Conservation (phyloP, 306 rosid species). For the Oemleria cerasiformis region DNA sequence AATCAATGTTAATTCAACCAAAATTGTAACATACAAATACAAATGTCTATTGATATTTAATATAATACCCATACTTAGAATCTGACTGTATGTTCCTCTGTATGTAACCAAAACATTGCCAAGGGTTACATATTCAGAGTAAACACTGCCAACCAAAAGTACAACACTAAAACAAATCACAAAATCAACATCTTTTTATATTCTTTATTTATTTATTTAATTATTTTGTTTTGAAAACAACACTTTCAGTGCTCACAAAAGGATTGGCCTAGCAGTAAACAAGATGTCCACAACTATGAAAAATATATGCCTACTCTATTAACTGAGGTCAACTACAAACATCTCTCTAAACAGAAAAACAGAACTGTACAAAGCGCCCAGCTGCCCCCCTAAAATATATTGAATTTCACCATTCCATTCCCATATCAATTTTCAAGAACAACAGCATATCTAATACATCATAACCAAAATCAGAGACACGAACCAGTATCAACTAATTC, state of each 20-base stretch:
- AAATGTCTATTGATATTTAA: background rate
- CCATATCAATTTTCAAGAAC: too few species aligned
- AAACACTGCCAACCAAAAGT: background rate
- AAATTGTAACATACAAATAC: conserved; percentile 13
- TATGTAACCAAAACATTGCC: background rate
- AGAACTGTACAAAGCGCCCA: background rate
- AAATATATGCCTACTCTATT: background rate
- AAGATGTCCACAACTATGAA: background rate
- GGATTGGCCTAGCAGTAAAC: background rate
- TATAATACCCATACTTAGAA: background rate
- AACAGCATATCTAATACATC: too few species aligned
- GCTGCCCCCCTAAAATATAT: too few species aligned
- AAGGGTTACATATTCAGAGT: background rate
- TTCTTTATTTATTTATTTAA: too few species aligned
- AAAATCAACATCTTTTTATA: background rate
- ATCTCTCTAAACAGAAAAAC: background rate
- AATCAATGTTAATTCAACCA: conserved; percentile 19
- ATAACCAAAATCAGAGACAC: too few species aligned
- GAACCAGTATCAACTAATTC: too few species aligned
- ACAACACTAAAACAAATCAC: background rate
- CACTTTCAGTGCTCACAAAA: background rate
- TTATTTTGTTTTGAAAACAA: background rate
- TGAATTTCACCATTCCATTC: too few species aligned
- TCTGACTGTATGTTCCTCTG: background rate
- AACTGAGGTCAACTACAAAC: background rate